Evolutionary conservation across 2,329 filamentous ascomycete genomes (phyloP).

Genomic region (Sarocladium strictum): DNA sequence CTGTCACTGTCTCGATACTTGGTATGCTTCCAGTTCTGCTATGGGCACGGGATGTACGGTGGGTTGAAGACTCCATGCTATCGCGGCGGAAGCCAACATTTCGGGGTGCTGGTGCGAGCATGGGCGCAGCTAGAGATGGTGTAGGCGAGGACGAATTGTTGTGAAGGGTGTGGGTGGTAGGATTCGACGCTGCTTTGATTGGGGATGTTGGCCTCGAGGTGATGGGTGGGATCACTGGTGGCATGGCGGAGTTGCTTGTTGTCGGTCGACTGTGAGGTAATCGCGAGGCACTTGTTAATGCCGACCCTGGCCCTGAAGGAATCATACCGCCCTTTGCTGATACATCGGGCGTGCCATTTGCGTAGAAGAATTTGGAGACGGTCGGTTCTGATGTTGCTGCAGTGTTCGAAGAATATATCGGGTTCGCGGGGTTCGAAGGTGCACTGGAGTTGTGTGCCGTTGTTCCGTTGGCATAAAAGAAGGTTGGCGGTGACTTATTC

Average conservation of each 20-base stretch:
- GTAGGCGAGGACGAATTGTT: conserved; percentile 27
- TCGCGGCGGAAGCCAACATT: conserved; percentile 26
- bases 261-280: conserved; percentile 33
- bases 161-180: conserved; percentile 14
- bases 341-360: conserved; percentile 55
- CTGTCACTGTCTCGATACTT: conserved; percentile 29
- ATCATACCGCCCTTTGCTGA: conserved; percentile 18
- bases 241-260: conserved; percentile 22
- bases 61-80: conserved; percentile 30
- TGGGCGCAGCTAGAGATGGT: conserved; percentile 26
- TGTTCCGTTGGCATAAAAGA: conserved; percentile 51
- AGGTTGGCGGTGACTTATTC: conserved; percentile 28
- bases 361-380: conserved; percentile 69
- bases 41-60: conserved; percentile 20
- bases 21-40: conserved; percentile 35
- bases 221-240: conserved; percentile 14
- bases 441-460: conserved; percentile 30
- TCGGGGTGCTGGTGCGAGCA: conserved; percentile 28
- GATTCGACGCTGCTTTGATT: conserved; percentile 32
- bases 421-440: conserved; percentile 16
- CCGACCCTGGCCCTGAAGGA: conserved; percentile 36
- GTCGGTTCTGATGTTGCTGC: conserved; percentile 29
- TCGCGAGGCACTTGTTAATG: conserved; percentile 39
- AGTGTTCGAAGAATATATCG: background rate
- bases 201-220: conserved; percentile 45